phyloP scores from a whole-genome alignment of 1,284 basidiomycete genomes.

The Boletellus dicymbophilus region DNA sequence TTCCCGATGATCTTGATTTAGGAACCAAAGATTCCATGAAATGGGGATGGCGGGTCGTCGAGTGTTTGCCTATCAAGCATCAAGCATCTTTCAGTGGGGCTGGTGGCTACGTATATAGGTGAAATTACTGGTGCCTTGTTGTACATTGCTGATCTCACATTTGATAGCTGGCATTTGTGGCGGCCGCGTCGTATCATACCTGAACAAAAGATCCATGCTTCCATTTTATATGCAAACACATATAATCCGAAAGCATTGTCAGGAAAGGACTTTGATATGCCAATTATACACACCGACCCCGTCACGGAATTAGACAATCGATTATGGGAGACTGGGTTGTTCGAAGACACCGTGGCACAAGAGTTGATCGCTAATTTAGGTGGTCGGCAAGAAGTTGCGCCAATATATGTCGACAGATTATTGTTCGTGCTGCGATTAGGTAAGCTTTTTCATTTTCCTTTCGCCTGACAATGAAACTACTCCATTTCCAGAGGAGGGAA shows the following conservation, averaged over 20 bases:
- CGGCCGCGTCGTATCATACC: conserved; percentile 1
- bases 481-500: conserved; percentile 24
- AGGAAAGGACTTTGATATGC: conserved; percentile 29
- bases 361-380: conserved; percentile 14
- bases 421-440: not conserved
- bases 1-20: conserved; percentile 26
- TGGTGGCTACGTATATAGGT: conserved; percentile 15
- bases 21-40: conserved; percentile 23
- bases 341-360: conserved; percentile 23
- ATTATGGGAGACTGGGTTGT: conserved; percentile 29
- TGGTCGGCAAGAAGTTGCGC: conserved; percentile 13
- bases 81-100: conserved; percentile 21
- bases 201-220: conserved; percentile 27
- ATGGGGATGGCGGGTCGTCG: conserved; percentile 19
- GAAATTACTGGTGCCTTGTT: not conserved
- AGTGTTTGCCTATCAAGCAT: conserved; percentile 30
- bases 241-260: conserved; percentile 26
- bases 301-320: conserved; percentile 1
- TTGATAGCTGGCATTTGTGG: conserved; percentile 17
- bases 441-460: not conserved
- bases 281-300: conserved; percentile 9
- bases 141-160: conserved; percentile 1
- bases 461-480: not conserved
- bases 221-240: conserved; percentile 25
- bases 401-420: conserved; percentile 25